These are phyloP conservation scores for Zygotorulaspora mrakii DNA, from an alignment of 1,139 yeast genomes.

Conservation along the genomic window DNA sequence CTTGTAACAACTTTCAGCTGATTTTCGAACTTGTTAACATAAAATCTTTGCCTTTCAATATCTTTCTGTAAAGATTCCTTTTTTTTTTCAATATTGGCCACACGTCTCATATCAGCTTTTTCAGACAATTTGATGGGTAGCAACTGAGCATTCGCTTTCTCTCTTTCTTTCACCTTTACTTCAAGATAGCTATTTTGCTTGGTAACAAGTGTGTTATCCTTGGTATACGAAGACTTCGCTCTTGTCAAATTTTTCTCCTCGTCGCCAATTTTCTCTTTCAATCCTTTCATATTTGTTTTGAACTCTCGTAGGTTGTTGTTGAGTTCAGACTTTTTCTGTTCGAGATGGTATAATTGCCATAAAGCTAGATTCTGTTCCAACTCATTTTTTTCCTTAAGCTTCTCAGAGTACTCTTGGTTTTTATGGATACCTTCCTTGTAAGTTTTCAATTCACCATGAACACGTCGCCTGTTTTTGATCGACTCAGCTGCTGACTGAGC, in stretches of 20 bases:
- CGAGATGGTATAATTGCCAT: conserved; percentile 67
- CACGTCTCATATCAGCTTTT: conserved; percentile 40
- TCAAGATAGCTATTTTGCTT: conserved; percentile 44
- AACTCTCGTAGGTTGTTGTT: conserved; percentile 34
- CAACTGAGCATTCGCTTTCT: conserved; percentile 53
- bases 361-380: conserved; percentile 51
- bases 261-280: conserved; percentile 31
- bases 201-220: conserved; percentile 43
- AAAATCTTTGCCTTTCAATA: conserved; percentile 47
- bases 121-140: conserved; percentile 51
- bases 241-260: conserved; percentile 34
- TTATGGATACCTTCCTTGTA: conserved; percentile 74
- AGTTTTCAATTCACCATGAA: conserved; percentile 73
- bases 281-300: conserved; percentile 35
- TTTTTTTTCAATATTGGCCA: conserved; percentile 49
- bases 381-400: conserved; percentile 48
- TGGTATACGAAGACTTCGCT: conserved; percentile 46
- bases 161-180: conserved; percentile 42
- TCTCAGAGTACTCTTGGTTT: conserved; percentile 63
- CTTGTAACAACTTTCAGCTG: conserved; percentile 50
- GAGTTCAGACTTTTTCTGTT: conserved; percentile 43
- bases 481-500: conserved; percentile 63
- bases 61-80: conserved; percentile 53
- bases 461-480: conserved; percentile 66
- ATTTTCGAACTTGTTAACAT: conserved; percentile 42